Percentiles rank a stretch among this genome's conserved stretches.
These are phyloP conservation scores for Chionographis japonica DNA, from an alignment of 106 monocot species.

Conservation along the genomic window DNA sequence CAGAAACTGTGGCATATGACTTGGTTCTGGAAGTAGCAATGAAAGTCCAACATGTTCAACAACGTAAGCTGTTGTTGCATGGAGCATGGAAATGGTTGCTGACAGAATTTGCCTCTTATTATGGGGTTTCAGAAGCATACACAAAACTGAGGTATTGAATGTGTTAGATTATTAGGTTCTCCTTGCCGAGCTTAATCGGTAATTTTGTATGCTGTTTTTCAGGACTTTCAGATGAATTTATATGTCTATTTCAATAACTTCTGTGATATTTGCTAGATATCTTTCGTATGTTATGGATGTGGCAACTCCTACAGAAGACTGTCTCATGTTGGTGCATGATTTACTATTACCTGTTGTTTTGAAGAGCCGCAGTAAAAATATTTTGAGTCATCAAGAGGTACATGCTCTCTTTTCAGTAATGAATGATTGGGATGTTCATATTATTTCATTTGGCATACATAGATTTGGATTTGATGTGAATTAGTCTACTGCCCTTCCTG, in stretches of 20 bases:
- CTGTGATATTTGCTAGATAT: constrained; percentile 36
- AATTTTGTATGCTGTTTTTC: no score
- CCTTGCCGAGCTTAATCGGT: no score
- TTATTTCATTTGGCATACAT: neutral
- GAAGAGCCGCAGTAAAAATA: constrained; percentile 54
- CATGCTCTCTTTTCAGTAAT: constrained; percentile 6
- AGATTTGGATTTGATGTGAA: no score
- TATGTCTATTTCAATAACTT: neutral
- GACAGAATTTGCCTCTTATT: constrained; percentile 90
- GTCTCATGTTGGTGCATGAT: constrained; percentile 77
- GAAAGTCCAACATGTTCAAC: constrained; percentile 84
- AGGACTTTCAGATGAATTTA: neutral
- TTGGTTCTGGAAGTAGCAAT: constrained; percentile 92
- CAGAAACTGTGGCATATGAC: constrained; percentile 98
- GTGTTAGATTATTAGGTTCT: neutral
- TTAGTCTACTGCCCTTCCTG: no score
- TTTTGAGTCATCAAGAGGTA: constrained; percentile 98
- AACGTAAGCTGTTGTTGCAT: constrained; percentile 85
- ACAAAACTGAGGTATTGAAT: constrained; percentile 70
- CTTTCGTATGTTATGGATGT: constrained; percentile 99
- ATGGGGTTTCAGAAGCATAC: constrained; percentile 95
- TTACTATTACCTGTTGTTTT: constrained; percentile 73
- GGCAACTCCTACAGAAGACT: constrained; percentile 93
- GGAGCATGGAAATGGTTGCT: constrained; percentile 97
- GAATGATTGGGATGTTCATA: neutral